Base-by-base conservation (phyloP, 768 basidiomycete genomes). In the Termitomyces eurrhizus region DNA sequence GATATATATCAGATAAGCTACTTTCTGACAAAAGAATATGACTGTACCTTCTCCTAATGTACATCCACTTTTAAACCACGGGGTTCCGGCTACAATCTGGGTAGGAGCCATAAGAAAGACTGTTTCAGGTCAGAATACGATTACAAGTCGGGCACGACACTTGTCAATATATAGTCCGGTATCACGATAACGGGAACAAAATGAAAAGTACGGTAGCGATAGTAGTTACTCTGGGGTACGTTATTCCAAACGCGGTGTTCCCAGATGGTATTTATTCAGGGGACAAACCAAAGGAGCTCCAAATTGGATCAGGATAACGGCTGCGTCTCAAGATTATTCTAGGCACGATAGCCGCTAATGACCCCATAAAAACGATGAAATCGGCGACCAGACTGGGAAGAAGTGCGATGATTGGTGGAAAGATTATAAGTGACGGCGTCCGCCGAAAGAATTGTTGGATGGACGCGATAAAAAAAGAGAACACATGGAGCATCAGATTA, bases 41-140 rank as follows among this genome's bases (percentile, higher is more conserved):
- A 9, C 13, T 18, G 65, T 62, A 86, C 87, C 85, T 84, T 89
- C 85, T 56, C 87, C 87, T 29, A 89, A 73, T 14, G 73, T 79
- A 62, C 86, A 87, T 14, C 80, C 81, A 33, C 80, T 72, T 65
- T 76, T 4, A 8, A 87, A 73, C 68, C 86, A 75, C 21, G 86
- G 84, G 16, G 69, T 64, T 36, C 74, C 67, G 39, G 82, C 76
- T 51, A 73, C 62, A 37, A 85, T 79, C 66, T 74, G 62, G 45
- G 62, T 61, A 48, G 59, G 53, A 57, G 52, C 52, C 68, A 68
- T 66, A 56, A 51, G 57, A 52, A 42, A 29, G 54, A 59, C 35
- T 41, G 32, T 18, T 55, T 16, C 16, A 57, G 58, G n/a, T 46
- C 32, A 7, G 29, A 45, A 24, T 26, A 18, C n/a, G 56, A 56